Evolutionary conservation across 2,329 filamentous ascomycete genomes (phyloP).

Genomic region (Fusarium sp.): DNA sequence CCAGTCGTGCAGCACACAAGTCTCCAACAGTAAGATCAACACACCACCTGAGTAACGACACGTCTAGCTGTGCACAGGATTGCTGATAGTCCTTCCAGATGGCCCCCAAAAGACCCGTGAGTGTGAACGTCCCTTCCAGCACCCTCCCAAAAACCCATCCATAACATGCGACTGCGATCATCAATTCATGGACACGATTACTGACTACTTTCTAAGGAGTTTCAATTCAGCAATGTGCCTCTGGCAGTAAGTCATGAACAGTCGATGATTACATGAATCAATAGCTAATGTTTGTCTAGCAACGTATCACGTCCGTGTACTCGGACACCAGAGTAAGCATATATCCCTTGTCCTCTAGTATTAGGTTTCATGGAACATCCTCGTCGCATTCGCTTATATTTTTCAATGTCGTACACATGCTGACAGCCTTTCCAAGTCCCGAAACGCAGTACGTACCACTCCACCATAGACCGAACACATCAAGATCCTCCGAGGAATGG

Average conservation of each 20-base stretch:
- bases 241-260: not conserved
- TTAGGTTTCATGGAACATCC: not conserved
- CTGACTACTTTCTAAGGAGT: not conserved
- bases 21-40: not conserved
- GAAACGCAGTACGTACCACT: not conserved
- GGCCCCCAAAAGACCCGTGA: fast-evolving
- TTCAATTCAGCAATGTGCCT: fast-evolving
- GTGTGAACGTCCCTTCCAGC: not conserved
- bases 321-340: fast-evolving
- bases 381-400: not conserved
- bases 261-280: not conserved
- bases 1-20: not conserved
- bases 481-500: not conserved
- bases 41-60: not conserved
- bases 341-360: not conserved
- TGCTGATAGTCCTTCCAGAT: not conserved
- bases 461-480: not conserved
- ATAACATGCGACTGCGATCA: not conserved
- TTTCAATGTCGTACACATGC: not conserved
- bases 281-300: not conserved
- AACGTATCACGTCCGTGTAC: fast-evolving
- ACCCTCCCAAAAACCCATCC: not conserved
- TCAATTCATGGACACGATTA: not conserved
- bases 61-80: not conserved
- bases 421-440: not conserved